phyloP scores from a whole-genome alignment of 2,329 filamentous ascomycete species.

The Dactylellina haptotyla region DNA sequence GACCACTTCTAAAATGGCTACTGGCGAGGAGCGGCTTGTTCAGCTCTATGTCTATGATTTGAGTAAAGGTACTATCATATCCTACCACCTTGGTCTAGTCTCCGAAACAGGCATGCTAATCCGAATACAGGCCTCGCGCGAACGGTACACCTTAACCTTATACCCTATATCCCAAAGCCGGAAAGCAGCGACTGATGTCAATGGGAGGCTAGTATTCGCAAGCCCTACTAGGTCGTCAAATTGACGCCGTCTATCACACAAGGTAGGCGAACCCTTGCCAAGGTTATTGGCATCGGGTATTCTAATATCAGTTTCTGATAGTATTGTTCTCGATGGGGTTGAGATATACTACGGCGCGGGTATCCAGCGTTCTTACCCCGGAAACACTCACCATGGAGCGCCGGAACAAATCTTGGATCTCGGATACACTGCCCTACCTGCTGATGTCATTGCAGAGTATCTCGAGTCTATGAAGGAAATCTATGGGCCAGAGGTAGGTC shows the following conservation, averaged over 20 bases:
- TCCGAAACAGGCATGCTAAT: neutral
- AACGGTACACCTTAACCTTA: conserved; percentile 10
- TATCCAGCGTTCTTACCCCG: conserved; percentile 81
- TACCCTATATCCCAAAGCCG: neutral
- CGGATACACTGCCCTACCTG: conserved; percentile 79
- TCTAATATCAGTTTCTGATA: neutral
- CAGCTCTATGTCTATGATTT: conserved; percentile 82
- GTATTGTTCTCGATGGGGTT: conserved; percentile 78
- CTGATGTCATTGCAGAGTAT: conserved; percentile 86
- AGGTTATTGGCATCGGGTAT: neutral
- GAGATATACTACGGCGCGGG: conserved; percentile 81
- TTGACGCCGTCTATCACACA: conserved; percentile 96
- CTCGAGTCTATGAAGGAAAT: conserved; percentile 82
- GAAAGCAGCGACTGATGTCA: conserved; percentile 56
- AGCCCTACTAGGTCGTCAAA: conserved; percentile 72
- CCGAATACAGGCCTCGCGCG: conserved; percentile 37
- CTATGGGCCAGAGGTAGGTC: conserved; percentile 77
- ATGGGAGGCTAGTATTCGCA: conserved; percentile 65
- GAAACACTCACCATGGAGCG: conserved; percentile 83
- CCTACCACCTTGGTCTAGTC: conserved; percentile 58
- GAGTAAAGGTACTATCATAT: conserved; percentile 68
- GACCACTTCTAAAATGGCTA: conserved; percentile 23
- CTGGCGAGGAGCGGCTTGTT: conserved; percentile 62
- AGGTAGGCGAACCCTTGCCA: conserved; percentile 62
- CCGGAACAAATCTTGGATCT: conserved; percentile 80